Base-by-base conservation (phyloP, 2,329 filamentous ascomycete genomes). In the Paraconiothyrium sp. region DNA sequence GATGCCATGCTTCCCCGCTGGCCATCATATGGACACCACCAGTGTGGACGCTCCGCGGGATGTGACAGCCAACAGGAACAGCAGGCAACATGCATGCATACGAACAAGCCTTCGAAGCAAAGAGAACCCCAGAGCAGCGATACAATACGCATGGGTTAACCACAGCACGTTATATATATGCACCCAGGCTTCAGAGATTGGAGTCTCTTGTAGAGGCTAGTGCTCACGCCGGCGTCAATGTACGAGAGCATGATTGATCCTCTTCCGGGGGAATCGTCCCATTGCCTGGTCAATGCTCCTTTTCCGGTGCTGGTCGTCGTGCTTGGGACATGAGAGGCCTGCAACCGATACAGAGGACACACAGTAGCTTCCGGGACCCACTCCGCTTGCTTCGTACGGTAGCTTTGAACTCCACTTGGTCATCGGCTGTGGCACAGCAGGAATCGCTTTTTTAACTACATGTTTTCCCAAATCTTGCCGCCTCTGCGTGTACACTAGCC, bases 361-460 rank as follows among this genome's bases (percentile, higher is more conserved):
- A 20, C 20, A 20, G 62, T 66, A 59, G 60, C 66, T 71, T 60
- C 72, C 66, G 71, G 74, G 75, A 64, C 72, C 64, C 71, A 62
- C 62, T 66, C 34, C 58, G 62, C 52, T 44, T 61, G 57, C 60
- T 68, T 66, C 66, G 69, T 65, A 60, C 60, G 64, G 66, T 71
- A 62, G 70, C 57, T 68, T 16, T 30, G 63, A 69, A 73, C 63
- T 71, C 65, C 66, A 70, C 68, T 72, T 70, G 66, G 64, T 67
- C 57, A 59, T 69, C 58, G 63, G 59, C 67, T 60, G 48, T 60
- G 54, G 56, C 57, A 57, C 44, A 64, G 63, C 69, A 74, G 65
- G 65, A 69, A 30, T 72, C 71, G 71, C 72, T 73, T 74, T 70
- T 68, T 72, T 72, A 70, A 67, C 64, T 66, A 65, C 69, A 54